Conservation (phyloP, 139 green algal genomes). For the Yamagishiella unicocca region DNA sequence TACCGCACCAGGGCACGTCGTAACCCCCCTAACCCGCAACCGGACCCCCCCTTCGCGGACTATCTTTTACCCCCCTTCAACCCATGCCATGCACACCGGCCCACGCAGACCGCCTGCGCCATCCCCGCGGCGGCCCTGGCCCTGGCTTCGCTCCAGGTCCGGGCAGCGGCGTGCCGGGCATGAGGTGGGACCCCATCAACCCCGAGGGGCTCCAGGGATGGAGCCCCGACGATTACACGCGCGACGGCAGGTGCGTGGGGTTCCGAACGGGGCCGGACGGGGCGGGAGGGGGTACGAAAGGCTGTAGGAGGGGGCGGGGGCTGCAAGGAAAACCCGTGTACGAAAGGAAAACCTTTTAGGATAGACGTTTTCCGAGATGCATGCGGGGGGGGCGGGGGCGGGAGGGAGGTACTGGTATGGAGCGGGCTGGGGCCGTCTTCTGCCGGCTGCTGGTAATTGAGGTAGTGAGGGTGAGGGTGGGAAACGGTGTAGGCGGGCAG, state of each 20-base stretch:
- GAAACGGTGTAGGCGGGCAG: background rate
- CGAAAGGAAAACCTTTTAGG: too few species aligned
- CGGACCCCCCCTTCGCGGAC: too few species aligned
- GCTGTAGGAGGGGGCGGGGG: too few species aligned
- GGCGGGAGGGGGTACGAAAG: background rate
- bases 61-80: too few species aligned
- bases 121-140: conserved; percentile 7
- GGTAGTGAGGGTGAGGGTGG: too few species aligned
- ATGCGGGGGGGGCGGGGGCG: too few species aligned
- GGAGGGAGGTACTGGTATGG: background rate
- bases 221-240: conserved; percentile 58
- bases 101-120: conserved; percentile 32
- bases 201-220: conserved; percentile 63
- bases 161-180: conserved; percentile 11
- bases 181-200: conserved; percentile 54
- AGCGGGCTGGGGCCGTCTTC: background rate
- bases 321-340: too few species aligned
- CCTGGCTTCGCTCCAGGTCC: background rate
- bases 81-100: background rate
- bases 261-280: too few species aligned
- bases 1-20: background rate
- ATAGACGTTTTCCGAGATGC: too few species aligned
- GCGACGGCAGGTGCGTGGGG: conserved; percentile 6
- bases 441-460: too few species aligned
- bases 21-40: background rate